Percentiles rank a stretch among this genome's conserved stretches.
phyloP scores from a whole-genome alignment of 78 protist species.

The Dictyostelium capitatum region DNA sequence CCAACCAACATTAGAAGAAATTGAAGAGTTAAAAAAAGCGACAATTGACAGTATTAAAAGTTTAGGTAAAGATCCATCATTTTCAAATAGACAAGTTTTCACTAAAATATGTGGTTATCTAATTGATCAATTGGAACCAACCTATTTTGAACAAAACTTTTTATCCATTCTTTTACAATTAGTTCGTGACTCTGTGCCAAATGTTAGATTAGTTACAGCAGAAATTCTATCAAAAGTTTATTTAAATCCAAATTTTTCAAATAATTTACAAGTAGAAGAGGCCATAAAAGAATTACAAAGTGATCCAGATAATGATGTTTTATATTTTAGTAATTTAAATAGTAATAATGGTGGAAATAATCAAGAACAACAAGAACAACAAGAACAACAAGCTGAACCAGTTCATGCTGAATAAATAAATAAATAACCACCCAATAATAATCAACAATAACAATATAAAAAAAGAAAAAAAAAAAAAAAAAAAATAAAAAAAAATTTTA shows the following conservation, averaged over 20 bases:
- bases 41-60: conserved; percentile 26
- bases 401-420: neutral
- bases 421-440: neutral
- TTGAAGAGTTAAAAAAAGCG: neutral
- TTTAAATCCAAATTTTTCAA: conserved; percentile 3
- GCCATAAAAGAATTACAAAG: neutral
- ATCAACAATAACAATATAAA: too few species aligned
- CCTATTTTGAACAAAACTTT: conserved; percentile 48
- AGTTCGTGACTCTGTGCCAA: conserved; percentile 59
- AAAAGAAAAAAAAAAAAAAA: too few species aligned
- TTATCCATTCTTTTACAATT: conserved; percentile 18
- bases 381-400: neutral
- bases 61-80: conserved; percentile 57
- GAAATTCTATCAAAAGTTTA: conserved; percentile 53
- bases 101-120: conserved; percentile 52
- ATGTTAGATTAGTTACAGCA: conserved; percentile 68
- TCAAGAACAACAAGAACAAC: neutral
- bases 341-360: neutral
- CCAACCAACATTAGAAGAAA: conserved; percentile 18
- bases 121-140: conserved; percentile 55
- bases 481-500: too few species aligned
- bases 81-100: conserved; percentile 64
- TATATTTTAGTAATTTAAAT: conserved; percentile 37
- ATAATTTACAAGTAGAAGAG: conserved; percentile 7
- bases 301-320: conserved; percentile 75